These are phyloP conservation scores for Russula sp. DNA, from an alignment of 768 basidiomycete genomes.

Conservation along the genomic window DNA sequence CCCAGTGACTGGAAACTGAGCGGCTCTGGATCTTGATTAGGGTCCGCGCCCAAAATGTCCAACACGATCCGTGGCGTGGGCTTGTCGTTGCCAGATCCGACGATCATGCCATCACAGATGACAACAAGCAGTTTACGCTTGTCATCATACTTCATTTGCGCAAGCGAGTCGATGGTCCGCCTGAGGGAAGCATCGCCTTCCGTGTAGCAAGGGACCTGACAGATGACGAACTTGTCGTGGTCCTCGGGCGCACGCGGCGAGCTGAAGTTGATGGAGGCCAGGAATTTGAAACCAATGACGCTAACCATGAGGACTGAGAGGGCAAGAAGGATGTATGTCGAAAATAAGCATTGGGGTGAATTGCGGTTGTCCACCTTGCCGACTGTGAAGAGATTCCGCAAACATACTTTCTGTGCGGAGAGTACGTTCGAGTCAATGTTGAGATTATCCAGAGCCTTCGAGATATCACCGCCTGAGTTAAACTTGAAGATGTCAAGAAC, in stretches of 20 bases:
- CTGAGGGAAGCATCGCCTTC: conserved; percentile 86
- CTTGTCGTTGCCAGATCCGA: conserved; percentile 93
- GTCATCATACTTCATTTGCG: conserved; percentile 94
- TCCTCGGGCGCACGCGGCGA: conserved; percentile 80
- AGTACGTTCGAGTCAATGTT: conserved; percentile 56
- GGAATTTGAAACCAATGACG: conserved; percentile 94
- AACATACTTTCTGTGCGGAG: conserved; percentile 72
- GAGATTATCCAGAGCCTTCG: conserved; percentile 61
- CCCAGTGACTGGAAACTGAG: conserved; percentile 91
- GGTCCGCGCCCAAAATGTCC: conserved; percentile 92
- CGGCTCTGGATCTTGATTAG: conserved; percentile 90
- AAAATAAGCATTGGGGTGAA: conserved; percentile 87
- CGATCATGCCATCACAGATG: conserved; percentile 97
- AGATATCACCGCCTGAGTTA: conserved; percentile 73
- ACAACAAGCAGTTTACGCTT: conserved; percentile 91
- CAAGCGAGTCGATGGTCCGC: conserved; percentile 88
- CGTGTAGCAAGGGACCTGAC: conserved; percentile 98
- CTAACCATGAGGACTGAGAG: conserved; percentile 89
- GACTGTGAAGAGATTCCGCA: conserved; percentile 89
- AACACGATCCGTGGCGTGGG: conserved; percentile 95
- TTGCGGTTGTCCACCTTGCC: conserved; percentile 91
- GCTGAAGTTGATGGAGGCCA: conserved; percentile 84
- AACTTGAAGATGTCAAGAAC: conserved; percentile 73
- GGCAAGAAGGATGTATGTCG: conserved; percentile 84
- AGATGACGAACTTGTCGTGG: conserved; percentile 96